Base-by-base conservation (phyloP, 2,329 filamentous ascomycete species). In the Exophiala calicioides region DNA sequence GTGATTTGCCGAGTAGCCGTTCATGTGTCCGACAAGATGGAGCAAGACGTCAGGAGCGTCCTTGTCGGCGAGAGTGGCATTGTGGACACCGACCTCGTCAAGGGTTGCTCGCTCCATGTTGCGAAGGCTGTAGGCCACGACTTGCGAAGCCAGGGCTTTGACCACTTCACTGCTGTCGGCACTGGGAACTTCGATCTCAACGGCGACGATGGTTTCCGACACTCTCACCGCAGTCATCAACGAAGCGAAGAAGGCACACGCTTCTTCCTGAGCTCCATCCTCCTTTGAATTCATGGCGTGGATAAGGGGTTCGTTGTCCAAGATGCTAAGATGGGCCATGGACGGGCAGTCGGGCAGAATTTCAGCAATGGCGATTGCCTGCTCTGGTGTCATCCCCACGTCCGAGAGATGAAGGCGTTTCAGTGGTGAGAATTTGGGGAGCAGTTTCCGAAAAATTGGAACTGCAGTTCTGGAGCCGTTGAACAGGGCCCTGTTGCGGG, bases 161-260 rank as follows among this genome's bases (percentile, higher is more conserved):
- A 96, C 87, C 18, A 96, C 81, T 64, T 96, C 93, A 44, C 86
- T 88, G n/a, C 86, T 87, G 45, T 88, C 83, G 16, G 83, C 76
- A 23, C 78, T 83, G 1, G 91, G 93, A 2, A 94, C 84, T 58
- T 97, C 90, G 48, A 97, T 88, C 63, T 97, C 93, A 50, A 98
- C 80, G 48, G 89, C 91, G 21, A 97, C 83, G 23, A 98, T 78
- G 10, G 85, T 87, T 39, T 81, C 80, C 1, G 90, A 95, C 0
- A 96, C 80, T 42, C 90, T 82, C 1, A 89, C 85, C 0, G 91
- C 91, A 4, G 90, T 87, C 71, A 95, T 85, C 15, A 97, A 76
- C 2, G 90, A 95, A 1, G 93, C 90, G 64, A 95, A 97, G 5
- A 97, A 70, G 1, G 93, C 93, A 59, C 88, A 95, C 1, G 93